These are phyloP conservation scores for Ziziphus jujuba DNA, from an alignment of 306 rosid species.

Conservation along the genomic window DNA sequence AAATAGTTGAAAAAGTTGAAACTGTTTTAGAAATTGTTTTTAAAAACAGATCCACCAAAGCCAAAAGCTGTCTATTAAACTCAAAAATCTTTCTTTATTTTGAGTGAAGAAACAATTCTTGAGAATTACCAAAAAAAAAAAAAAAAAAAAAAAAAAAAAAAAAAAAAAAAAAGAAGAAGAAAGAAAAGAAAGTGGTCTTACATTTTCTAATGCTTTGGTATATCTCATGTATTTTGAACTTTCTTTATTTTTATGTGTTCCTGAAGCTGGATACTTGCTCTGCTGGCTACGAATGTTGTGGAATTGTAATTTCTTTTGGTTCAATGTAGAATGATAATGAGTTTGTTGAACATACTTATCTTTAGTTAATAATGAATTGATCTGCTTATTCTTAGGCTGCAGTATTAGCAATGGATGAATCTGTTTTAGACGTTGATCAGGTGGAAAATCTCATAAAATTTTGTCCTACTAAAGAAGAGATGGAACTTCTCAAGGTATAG, in stretches of 20 bases:
- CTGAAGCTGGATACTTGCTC: background rate
- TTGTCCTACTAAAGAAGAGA: slow-evolving; percentile 98
- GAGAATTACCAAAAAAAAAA: no score
- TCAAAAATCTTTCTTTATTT: no score
- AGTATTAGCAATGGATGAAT: slow-evolving; percentile 84
- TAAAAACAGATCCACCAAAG: no score
- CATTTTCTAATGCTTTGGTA: background rate
- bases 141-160: no score
- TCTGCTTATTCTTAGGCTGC: slow-evolving; percentile 71
- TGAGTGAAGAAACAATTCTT: no score
- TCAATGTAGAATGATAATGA: slow-evolving; percentile 11
- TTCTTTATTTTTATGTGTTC: background rate
- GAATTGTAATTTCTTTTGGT: background rate
- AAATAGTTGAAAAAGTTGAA: no score
- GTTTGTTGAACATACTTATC: slow-evolving; percentile 13
- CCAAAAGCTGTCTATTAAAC: no score
- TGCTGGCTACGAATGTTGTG: background rate
- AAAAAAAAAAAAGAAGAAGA: no score
- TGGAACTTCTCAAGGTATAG: slow-evolving; percentile 92
- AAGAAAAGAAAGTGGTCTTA: no score
- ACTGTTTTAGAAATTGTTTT: no score
- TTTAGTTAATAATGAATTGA: slow-evolving; percentile 22
- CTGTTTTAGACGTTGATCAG: slow-evolving; percentile 91
- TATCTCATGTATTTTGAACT: background rate
- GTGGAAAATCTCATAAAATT: slow-evolving; percentile 93